Evolutionary conservation across 2,329 filamentous ascomycete genomes (phyloP).

Genomic region (Ophiostoma piceae): DNA sequence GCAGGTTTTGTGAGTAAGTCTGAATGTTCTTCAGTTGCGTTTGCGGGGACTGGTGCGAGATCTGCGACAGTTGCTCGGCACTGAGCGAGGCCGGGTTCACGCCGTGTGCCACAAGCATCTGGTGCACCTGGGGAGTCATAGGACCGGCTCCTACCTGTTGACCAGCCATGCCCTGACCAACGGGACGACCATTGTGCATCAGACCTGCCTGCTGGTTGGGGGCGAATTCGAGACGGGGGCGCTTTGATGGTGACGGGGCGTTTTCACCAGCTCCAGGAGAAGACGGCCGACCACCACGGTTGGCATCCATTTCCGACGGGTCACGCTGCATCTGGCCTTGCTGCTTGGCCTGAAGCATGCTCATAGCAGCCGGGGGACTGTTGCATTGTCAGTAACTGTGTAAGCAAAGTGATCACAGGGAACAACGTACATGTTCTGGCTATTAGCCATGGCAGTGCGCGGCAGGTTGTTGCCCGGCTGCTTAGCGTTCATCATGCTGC

Average conservation of each 20-base stretch:
- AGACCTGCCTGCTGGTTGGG: constrained; percentile 63
- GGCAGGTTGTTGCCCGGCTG: constrained; percentile 56
- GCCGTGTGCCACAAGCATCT: constrained; percentile 62
- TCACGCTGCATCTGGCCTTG: constrained; percentile 75
- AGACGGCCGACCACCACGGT: constrained; percentile 69
- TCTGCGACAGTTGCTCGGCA: constrained; percentile 66
- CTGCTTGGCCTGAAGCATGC: constrained; percentile 65
- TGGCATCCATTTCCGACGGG: constrained; percentile 79
- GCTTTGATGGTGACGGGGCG: constrained; percentile 86
- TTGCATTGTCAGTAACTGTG: constrained; percentile 10
- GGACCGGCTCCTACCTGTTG: constrained; percentile 58
- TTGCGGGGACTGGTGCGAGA: constrained; percentile 49
- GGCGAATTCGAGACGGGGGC: constrained; percentile 78
- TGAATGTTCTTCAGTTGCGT: constrained; percentile 79
- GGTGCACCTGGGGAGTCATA: constrained; percentile 48
- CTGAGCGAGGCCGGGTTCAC: constrained; percentile 71
- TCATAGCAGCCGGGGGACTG: constrained; percentile 61
- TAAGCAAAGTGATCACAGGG: too few relatives aligned
- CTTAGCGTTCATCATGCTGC: constrained; percentile 54
- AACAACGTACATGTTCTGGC: constrained; percentile 66
- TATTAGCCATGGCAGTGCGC: constrained; percentile 73
- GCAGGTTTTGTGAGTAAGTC: constrained; percentile 78
- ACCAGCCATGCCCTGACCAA: constrained; percentile 62
- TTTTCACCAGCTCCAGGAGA: constrained; percentile 82
- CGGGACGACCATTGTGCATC: constrained; percentile 68